Evolutionary conservation across 805 yeast genomes (phyloP).

Genomic region (Starmerella sp.): DNA sequence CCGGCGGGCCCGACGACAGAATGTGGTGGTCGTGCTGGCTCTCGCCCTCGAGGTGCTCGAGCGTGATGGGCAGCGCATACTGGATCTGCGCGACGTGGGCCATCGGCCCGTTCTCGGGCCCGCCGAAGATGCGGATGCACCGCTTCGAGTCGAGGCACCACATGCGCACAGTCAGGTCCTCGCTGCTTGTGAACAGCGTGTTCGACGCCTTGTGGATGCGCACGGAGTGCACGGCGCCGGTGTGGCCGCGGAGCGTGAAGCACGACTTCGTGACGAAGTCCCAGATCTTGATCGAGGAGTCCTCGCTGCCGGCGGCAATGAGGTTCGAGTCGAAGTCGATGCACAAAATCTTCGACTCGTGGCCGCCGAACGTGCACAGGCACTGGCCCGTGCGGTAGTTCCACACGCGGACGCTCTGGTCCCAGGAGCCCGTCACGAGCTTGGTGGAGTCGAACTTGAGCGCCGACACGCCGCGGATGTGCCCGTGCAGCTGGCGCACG

Average conservation of each 20-base stretch:
- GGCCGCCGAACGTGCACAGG: constrained; percentile 87
- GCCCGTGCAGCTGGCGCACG: constrained; percentile 73
- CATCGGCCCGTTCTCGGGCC: constrained; percentile 39
- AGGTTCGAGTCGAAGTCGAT: constrained; percentile 73
- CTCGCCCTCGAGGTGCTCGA: constrained; percentile 52
- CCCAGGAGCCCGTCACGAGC: constrained; percentile 84
- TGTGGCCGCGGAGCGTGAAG: constrained; percentile 84
- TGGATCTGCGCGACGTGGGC: constrained; percentile 95
- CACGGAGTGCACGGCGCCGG: constrained; percentile 85
- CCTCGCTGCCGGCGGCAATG: constrained; percentile 90
- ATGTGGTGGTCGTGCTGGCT: constrained; percentile 23
- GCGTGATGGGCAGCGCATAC: constrained; percentile 73
- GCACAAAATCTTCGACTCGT: constrained; percentile 70
- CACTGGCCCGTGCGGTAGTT: constrained; percentile 90
- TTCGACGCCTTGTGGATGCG: constrained; percentile 70
- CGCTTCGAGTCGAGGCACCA: constrained; percentile 81
- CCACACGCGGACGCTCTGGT: constrained; percentile 89
- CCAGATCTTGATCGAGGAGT: constrained; percentile 88
- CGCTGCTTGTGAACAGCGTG: constrained; percentile 77
- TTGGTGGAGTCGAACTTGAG: constrained; percentile 80
- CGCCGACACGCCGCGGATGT: constrained; percentile 74
- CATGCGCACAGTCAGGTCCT: constrained; percentile 85
- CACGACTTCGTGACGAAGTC: constrained; percentile 89
- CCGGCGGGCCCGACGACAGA: neutral
- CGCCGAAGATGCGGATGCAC: constrained; percentile 64